A percentile compares a stretch with the other conserved stretches of the same genome.
Evolutionary conservation across 2,329 filamentous ascomycete genomes (phyloP).

Genomic region (Cryphonectria japonica): DNA sequence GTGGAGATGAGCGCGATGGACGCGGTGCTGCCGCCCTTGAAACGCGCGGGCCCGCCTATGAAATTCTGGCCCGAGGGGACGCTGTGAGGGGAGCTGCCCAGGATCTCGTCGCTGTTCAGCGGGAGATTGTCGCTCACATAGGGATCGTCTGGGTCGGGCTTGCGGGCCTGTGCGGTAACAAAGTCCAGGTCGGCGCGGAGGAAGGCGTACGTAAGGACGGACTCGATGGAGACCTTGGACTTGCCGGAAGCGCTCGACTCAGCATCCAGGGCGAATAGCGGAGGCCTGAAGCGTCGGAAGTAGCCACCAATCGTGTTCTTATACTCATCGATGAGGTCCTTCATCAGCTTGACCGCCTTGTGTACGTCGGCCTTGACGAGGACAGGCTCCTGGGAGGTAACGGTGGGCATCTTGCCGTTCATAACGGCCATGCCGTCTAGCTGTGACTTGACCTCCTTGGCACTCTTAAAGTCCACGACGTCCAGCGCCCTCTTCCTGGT

Average conservation of each 20-base stretch:
- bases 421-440: constrained; percentile 42
- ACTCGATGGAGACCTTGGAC: constrained; percentile 64
- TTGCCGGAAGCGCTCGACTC: constrained; percentile 29
- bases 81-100: constrained; percentile 62
- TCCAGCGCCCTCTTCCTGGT: constrained; percentile 32
- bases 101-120: constrained; percentile 82
- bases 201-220: constrained; percentile 88
- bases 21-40: constrained; percentile 92
- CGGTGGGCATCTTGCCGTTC: constrained; percentile 39
- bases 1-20: constrained; percentile 91
- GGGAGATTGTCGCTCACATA: constrained; percentile 70
- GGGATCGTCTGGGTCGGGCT: constrained; percentile 73
- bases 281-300: constrained; percentile 85
- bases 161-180: constrained; percentile 83
- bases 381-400: constrained; percentile 47
- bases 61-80: constrained; percentile 56
- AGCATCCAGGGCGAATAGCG: constrained; percentile 63
- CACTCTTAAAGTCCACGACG: constrained; percentile 53
- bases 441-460: constrained; percentile 48
- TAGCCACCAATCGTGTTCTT: constrained; percentile 88
- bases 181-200: constrained; percentile 94
- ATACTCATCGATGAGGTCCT: constrained; percentile 74
- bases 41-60: constrained; percentile 77
- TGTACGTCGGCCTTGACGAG: constrained; percentile 56
- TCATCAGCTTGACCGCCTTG: constrained; percentile 71